A percentile compares a stretch with the other conserved stretches of the same genome.
phyloP scores from a whole-genome alignment of 1,139 yeast species.

The Yamadazyma spencermartinsiae region DNA sequence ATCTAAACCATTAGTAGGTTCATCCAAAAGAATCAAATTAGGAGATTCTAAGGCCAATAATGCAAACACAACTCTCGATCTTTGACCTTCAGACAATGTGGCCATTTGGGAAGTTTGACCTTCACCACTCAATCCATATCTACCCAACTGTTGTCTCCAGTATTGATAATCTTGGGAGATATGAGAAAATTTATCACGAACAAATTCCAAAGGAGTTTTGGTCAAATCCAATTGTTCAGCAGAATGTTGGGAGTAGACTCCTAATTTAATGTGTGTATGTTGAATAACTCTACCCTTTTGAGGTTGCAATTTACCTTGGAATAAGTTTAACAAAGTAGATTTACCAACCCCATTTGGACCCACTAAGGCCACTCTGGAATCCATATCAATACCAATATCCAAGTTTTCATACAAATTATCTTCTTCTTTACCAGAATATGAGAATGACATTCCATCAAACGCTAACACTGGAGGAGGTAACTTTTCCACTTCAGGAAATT shows the following conservation, averaged over 20 bases:
- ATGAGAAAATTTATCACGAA: constrained; percentile 85
- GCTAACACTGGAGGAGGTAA: constrained; percentile 98
- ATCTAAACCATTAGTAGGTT: constrained; percentile 99
- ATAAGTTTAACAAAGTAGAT: constrained; percentile 90
- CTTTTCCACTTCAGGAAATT: constrained; percentile 94
- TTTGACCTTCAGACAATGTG: constrained; percentile 97
- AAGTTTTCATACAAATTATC: constrained; percentile 87
- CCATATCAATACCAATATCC: constrained; percentile 99
- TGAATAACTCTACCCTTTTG: constrained; percentile 94
- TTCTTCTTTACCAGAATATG: constrained; percentile 85
- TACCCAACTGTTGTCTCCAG: constrained; percentile 98
- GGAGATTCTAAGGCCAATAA: constrained; percentile 93
- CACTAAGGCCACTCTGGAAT: constrained; percentile 94
- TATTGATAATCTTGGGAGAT: constrained; percentile 97
- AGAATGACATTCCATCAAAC: constrained; percentile 90
- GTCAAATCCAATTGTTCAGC: constrained; percentile 97
- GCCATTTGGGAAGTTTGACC: constrained; percentile 99
- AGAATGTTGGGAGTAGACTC: constrained; percentile 98
- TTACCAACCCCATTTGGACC: constrained; percentile 99
- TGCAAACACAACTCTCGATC: constrained; percentile 98
- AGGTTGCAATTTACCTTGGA: constrained; percentile 91
- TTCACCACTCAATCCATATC: constrained; percentile 98
- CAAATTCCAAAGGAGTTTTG: constrained; percentile 93
- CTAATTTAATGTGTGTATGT: constrained; percentile 96
- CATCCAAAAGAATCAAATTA: constrained; percentile 91